Percentiles rank a stretch among this genome's conserved stretches.
phyloP scores from a whole-genome alignment of 2,329 filamentous ascomycete species.

The Fusarium beomiforme region DNA sequence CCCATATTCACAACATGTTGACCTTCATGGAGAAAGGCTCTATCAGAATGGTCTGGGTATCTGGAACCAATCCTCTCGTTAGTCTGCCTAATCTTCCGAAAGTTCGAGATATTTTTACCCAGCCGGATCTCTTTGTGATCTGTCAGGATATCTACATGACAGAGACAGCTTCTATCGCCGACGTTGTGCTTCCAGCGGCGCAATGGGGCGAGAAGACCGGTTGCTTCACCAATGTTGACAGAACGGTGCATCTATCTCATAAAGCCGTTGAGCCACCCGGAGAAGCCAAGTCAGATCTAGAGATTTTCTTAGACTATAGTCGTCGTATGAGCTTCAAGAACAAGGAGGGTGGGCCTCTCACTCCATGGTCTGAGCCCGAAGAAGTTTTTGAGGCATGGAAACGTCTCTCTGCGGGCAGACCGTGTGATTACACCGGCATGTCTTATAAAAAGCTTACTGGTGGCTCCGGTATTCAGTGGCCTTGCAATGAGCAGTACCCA shows the following conservation, averaged over 20 bases:
- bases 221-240: not conserved
- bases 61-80: not conserved
- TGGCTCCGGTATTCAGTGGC: not conserved
- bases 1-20: not conserved
- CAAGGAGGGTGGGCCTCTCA: not conserved
- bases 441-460: not conserved
- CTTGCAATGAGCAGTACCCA: not conserved
- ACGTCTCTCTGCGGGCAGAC: not conserved
- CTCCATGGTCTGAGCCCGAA: not conserved
- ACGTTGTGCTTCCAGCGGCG: not conserved
- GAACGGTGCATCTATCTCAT: not conserved
- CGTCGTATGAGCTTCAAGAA: not conserved
- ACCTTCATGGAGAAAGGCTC: not conserved
- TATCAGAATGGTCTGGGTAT: not conserved
- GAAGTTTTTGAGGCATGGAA: not conserved
- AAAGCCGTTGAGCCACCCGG: not conserved
- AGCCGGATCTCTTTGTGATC: not conserved
- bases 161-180: not conserved
- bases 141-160: not conserved
- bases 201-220: not conserved
- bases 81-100: not conserved
- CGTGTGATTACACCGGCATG: not conserved
- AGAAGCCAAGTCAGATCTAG: not conserved
- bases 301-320: not conserved
- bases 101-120: not conserved